Conservation (phyloP, 2,329 filamentous ascomycete genomes). For the Phialemonium atrogriseum region DNA sequence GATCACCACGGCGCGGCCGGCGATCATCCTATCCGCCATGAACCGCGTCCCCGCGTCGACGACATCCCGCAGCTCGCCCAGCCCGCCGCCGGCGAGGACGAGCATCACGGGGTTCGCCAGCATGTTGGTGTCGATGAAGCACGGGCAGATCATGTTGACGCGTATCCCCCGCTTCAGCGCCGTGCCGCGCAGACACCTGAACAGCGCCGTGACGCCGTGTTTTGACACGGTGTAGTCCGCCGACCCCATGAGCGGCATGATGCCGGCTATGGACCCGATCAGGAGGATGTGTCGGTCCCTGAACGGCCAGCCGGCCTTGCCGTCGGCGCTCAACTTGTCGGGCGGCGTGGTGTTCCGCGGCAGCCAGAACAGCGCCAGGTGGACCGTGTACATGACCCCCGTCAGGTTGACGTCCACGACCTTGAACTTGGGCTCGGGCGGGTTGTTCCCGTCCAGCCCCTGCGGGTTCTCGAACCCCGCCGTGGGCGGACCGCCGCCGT, state of each 20-base stretch:
- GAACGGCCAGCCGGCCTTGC: slow-evolving; percentile 11
- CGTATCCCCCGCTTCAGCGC: slow-evolving; percentile 43
- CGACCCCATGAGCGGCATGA: slow-evolving; percentile 31
- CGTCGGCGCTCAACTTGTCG: too few relatives aligned
- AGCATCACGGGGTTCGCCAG: slow-evolving; percentile 35
- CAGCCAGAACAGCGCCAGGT: slow-evolving; percentile 54
- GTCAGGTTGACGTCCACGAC: slow-evolving; percentile 55
- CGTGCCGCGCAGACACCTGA: slow-evolving; percentile 45
- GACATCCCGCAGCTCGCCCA: slow-evolving; percentile 48
- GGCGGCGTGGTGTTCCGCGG: too few relatives aligned
- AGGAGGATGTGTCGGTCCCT: slow-evolving; percentile 53
- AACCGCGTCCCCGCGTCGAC: slow-evolving; percentile 55
- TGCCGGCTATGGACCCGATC: slow-evolving; percentile 52
- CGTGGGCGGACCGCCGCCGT: slow-evolving; percentile 18
- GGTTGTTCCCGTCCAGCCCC: slow-evolving; percentile 29
- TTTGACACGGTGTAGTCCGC: slow-evolving; percentile 52
- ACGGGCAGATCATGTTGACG: slow-evolving; percentile 57
- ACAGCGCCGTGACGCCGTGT: slow-evolving; percentile 57
- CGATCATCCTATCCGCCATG: slow-evolving; percentile 46
- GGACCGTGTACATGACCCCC: slow-evolving; percentile 55
- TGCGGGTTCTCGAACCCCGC: slow-evolving; percentile 36
- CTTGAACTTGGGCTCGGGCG: slow-evolving; percentile 38
- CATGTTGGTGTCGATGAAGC: slow-evolving; percentile 54
- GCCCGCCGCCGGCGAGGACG: slow-evolving; percentile 46
- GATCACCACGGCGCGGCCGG: slow-evolving; percentile 48